Percentiles rank a stretch among this genome's conserved stretches.
Evolutionary conservation across 2,329 filamentous ascomycete genomes (phyloP).

Genomic region (Claviceps spartinae): DNA sequence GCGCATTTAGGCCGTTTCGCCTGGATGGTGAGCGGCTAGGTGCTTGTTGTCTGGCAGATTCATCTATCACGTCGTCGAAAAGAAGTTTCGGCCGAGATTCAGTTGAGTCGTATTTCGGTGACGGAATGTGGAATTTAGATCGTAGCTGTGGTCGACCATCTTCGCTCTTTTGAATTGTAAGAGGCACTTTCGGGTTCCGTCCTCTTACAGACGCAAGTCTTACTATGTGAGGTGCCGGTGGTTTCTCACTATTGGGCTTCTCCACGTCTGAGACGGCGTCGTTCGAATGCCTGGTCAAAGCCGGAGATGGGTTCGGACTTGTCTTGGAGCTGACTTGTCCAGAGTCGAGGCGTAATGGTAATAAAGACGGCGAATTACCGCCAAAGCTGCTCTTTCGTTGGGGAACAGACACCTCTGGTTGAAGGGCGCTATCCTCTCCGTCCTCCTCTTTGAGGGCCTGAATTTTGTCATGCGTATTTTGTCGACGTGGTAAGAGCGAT

Average conservation of each 20-base stretch:
- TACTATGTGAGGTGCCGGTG: conserved; percentile 2
- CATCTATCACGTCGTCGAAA: background rate
- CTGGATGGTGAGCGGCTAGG: background rate
- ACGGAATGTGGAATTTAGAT: conserved; percentile 6
- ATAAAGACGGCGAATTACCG: conserved; percentile 20
- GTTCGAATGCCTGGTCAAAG: conserved; percentile 30
- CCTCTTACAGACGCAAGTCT: conserved; percentile 2
- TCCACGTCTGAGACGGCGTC: conserved; percentile 18
- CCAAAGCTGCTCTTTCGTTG: background rate
- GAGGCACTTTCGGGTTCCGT: background rate
- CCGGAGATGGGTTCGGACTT: conserved; percentile 44
- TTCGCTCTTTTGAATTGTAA: background rate
- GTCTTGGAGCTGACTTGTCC: conserved; percentile 21
- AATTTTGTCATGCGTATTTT: conserved; percentile 45
- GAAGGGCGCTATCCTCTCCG: background rate
- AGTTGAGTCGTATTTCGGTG: background rate
- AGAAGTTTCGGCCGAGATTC: conserved; percentile 2
- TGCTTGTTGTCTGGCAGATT: background rate
- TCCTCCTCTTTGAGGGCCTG: background rate
- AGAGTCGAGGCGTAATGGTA: conserved; percentile 24
- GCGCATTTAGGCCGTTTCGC: background rate
- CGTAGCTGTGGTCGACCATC: conserved; percentile 1
- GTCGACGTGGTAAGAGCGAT: conserved; percentile 38
- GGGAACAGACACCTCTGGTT: conserved; percentile 15
- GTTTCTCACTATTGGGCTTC: background rate